Conservation (phyloP, 108 stramenopile genomes). For the Skeletonema menzelii region DNA sequence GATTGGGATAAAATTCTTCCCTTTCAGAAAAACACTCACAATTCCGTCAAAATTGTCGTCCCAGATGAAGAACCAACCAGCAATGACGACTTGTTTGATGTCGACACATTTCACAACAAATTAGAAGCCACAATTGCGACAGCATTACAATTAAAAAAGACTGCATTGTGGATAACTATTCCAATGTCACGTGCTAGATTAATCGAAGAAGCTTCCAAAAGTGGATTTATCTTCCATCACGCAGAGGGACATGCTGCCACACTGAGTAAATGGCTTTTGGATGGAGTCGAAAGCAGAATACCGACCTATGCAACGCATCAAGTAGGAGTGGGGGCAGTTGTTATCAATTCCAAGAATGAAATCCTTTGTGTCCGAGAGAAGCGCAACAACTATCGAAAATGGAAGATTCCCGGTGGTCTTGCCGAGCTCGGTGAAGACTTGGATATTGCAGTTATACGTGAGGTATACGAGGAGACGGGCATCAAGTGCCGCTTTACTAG, state of each 20-base stretch:
- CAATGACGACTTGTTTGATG: constrained; percentile 22
- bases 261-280: constrained; percentile 59
- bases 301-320: constrained; percentile 79
- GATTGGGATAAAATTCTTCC: constrained; percentile 48
- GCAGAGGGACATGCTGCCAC: constrained; percentile 55
- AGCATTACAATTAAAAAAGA: constrained; percentile 45
- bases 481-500: constrained; percentile 60
- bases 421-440: constrained; percentile 83
- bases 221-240: constrained; percentile 67
- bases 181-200: constrained; percentile 61
- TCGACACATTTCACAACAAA: constrained; percentile 36
- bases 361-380: constrained; percentile 78
- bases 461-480: constrained; percentile 92
- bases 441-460: constrained; percentile 71
- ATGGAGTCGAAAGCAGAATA: constrained; percentile 51
- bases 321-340: constrained; percentile 73
- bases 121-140: constrained; percentile 52
- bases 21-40: constrained; percentile 58
- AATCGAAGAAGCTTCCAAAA: constrained; percentile 47
- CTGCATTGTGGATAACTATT: constrained; percentile 71
- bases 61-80: constrained; percentile 23
- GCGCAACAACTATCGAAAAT: constrained; percentile 70
- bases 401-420: constrained; percentile 90
- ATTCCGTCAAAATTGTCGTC: constrained; percentile 59
- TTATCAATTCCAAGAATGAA: constrained; percentile 61